Evolutionary conservation across 208 protist species (phyloP).

Genomic region (Leishmania amazonensis): DNA sequence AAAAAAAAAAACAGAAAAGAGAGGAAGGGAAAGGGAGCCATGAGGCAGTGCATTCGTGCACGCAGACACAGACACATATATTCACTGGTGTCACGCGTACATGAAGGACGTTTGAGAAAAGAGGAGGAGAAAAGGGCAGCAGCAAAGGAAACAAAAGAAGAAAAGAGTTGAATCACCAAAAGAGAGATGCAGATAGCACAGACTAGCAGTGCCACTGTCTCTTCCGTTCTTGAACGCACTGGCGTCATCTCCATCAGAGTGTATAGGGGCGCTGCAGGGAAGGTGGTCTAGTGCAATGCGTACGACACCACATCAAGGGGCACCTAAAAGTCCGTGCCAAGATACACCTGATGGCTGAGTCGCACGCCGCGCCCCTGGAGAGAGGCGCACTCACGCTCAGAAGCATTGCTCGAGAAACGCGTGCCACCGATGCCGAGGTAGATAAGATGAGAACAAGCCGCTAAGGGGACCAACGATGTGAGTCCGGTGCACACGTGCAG

Average conservation of each 20-base stretch:
- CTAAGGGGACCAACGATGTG: slow-evolving; percentile 15
- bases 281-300: background rate
- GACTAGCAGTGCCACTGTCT: background rate
- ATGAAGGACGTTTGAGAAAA: background rate
- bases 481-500: slow-evolving; percentile 29
- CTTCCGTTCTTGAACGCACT: background rate
- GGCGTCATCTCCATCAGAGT: background rate
- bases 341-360: slow-evolving; percentile 28
- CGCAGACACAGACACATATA: background rate
- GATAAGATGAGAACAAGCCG: slow-evolving; percentile 15
- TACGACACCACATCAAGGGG: no score
- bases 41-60: background rate
- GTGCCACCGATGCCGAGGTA: slow-evolving; percentile 32
- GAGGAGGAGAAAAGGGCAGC: background rate
- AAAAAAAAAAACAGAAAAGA: background rate
- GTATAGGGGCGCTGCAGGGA: background rate
- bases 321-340: slow-evolving; percentile 19
- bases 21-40: background rate
- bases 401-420: slow-evolving; percentile 16
- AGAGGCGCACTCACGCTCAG: slow-evolving; percentile 7
- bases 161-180: background rate
- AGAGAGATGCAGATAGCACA: background rate
- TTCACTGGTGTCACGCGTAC: background rate
- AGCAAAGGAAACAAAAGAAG: background rate
- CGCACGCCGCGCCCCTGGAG: slow-evolving; percentile 26